Evolutionary conservation across 2,329 filamentous ascomycete genomes (phyloP).

Genomic region (Neofusicoccum sp.): DNA sequence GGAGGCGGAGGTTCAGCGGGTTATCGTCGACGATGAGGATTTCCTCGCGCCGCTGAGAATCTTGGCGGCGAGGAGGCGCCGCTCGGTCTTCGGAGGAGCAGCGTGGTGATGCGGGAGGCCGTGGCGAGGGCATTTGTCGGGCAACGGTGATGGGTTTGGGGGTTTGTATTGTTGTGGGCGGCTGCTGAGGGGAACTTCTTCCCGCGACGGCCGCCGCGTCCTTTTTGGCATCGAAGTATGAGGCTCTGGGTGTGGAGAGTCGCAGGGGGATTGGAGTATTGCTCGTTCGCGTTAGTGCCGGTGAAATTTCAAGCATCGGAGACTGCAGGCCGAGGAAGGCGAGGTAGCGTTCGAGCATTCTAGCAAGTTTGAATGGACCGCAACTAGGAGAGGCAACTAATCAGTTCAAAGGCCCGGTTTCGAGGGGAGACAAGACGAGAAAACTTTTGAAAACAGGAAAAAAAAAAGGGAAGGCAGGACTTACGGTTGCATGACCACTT

Average conservation of each 20-base stretch:
- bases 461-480: too few relatives aligned
- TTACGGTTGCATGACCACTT: constrained; percentile 18
- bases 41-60: constrained; percentile 15
- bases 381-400: neutral
- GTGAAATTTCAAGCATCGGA: neutral
- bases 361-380: constrained; percentile 14
- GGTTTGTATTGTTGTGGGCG: neutral
- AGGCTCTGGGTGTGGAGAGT: too few relatives aligned
- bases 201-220: too few relatives aligned
- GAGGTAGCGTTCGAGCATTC: constrained; percentile 1
- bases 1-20: constrained; percentile 39
- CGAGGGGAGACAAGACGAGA: neutral
- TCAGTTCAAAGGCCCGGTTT: neutral
- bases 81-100: too few relatives aligned
- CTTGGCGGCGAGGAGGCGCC: too few relatives aligned
- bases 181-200: too few relatives aligned
- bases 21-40: constrained; percentile 41
- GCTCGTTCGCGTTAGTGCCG: too few relatives aligned
- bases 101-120: neutral
- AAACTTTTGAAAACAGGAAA: neutral
- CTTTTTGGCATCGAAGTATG: too few relatives aligned
- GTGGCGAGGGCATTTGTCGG: neutral
- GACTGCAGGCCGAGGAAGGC: neutral
- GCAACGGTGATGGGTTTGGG: neutral
- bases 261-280: too few relatives aligned